Conservation (phyloP, 805 yeast species). For the Candida nemodendra region DNA sequence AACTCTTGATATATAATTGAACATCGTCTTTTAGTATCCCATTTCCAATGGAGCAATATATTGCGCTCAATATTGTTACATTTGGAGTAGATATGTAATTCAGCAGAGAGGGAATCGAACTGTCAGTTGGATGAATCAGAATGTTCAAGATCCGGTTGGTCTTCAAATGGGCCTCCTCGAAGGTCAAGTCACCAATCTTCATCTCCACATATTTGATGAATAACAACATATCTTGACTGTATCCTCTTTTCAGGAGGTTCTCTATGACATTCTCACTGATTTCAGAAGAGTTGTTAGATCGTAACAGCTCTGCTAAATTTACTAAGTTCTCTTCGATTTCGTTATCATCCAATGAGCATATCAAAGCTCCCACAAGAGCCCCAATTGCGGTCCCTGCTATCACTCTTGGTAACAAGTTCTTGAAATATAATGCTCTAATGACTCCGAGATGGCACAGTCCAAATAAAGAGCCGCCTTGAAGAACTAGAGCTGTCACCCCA, state of each 20-base stretch:
- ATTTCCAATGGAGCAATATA: conserved; percentile 78
- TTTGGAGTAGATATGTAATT: conserved; percentile 94
- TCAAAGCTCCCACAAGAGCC: conserved; percentile 84
- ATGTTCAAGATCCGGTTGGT: conserved; percentile 81
- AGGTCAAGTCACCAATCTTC: conserved; percentile 79
- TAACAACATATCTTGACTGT: conserved; percentile 79
- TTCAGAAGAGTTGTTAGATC: conserved; percentile 25
- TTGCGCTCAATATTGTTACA: conserved; percentile 86
- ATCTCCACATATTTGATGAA: conserved; percentile 76
- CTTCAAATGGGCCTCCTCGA: conserved; percentile 85
- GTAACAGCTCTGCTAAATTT: conserved; percentile 48
- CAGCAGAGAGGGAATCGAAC: conserved; percentile 66
- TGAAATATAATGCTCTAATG: conserved; percentile 73
- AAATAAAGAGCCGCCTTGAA: conserved; percentile 94
- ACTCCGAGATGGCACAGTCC: conserved; percentile 95
- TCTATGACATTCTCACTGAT: conserved; percentile 63
- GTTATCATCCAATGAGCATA: conserved; percentile 68
- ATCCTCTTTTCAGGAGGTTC: conserved; percentile 74
- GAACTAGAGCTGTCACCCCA: conserved; percentile 85
- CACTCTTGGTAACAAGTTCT: conserved; percentile 76
- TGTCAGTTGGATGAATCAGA: conserved; percentile 77
- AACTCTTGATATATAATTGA: conserved; percentile 55
- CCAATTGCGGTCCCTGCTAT: conserved; percentile 94
- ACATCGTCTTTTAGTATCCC: conserved; percentile 67
- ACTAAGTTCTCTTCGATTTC: conserved; percentile 51